Evolutionary conservation across 192 early-diverging fungal genomes (phyloP).

Genomic region (Chytriomyces confervae): DNA sequence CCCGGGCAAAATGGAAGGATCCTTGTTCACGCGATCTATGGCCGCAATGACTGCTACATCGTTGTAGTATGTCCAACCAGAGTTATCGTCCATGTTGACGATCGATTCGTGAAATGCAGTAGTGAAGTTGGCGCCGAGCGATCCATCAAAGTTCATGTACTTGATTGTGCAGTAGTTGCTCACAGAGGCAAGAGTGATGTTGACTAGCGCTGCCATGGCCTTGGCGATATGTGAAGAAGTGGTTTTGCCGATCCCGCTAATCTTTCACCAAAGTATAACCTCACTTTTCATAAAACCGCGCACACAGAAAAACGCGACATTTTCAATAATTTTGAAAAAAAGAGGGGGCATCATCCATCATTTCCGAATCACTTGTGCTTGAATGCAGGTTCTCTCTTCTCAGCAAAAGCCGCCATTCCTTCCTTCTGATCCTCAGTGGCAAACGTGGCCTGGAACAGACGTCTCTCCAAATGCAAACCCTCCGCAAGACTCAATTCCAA

Average conservation of each 20-base stretch:
- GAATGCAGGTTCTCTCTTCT: constrained; percentile 90
- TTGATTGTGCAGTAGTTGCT: constrained; percentile 15
- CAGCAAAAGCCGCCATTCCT: constrained; percentile 93
- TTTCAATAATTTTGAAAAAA: neutral
- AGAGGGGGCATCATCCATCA: neutral
- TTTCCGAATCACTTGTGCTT: constrained; percentile 70
- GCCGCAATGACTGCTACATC: constrained; percentile 10
- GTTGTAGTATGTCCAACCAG: neutral
- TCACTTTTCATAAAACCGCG: too few relatives aligned
- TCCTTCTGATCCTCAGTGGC: constrained; percentile 94
- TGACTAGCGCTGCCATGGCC: neutral
- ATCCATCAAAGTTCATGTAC: neutral
- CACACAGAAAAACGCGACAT: too few relatives aligned
- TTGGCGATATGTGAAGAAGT: too few relatives aligned
- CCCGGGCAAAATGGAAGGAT: constrained; percentile 7
- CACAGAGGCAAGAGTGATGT: constrained; percentile 20
- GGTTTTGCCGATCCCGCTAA: too few relatives aligned
- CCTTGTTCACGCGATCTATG: neutral
- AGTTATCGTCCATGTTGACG: neutral
- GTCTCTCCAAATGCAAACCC: constrained; percentile 90
- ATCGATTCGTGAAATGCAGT: neutral
- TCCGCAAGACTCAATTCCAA: constrained; percentile 85
- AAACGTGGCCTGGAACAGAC: constrained; percentile 92
- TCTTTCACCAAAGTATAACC: too few relatives aligned
- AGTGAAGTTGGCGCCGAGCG: constrained; percentile 12